Base-by-base conservation (phyloP, 306 rosid species). In the Vigna unguiculata region DNA sequence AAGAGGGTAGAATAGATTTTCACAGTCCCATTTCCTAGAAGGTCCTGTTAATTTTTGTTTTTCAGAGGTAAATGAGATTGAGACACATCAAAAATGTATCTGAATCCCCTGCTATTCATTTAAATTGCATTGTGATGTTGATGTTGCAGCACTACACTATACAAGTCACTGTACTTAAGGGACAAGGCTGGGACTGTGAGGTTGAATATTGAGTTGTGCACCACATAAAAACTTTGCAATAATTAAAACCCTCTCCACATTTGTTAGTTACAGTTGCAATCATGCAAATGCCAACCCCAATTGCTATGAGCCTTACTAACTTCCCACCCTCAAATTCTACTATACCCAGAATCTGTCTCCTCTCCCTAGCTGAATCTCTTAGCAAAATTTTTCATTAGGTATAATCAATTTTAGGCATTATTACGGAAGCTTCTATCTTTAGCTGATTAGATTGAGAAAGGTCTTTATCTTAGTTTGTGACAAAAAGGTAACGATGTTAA, bases 251-350 rank as follows among this genome's bases (percentile, higher is more conserved):
- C 66, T 77, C 52, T 38, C 17, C 45, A 30, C 10, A 19, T 38
- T 70, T 20, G 55, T 62, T 75, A 49, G 55, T 57, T 53, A 30
- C 22, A 14, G 58, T 40, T 62, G 25, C 82, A 71, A 80, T 83
- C 79, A 75, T 80, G 74, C 28, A 71, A 43, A 48, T 40, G 71
- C 65, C 67, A 75, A 22, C 60, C 71, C 45, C 38, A 57, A 9
- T 48, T 70, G 60, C 76, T 48, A 71, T 68, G 55, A 57, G 55
- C 70, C 76, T 49, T 80, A 76, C 63, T 76, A 65, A 80, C 73
- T 71, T 63, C 62, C 61, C 74, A 52, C 76, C 43, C 38, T 48
- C 25, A 49, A 57, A 59, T 57, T 55, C 77, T 24, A 15, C 21
- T 67, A 5, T 28, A 13, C 72, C 34, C 41, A 20, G 36, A 72